Evolutionary conservation across 1,284 basidiomycete genomes (phyloP).

Genomic region (Porodaedalea pini): DNA sequence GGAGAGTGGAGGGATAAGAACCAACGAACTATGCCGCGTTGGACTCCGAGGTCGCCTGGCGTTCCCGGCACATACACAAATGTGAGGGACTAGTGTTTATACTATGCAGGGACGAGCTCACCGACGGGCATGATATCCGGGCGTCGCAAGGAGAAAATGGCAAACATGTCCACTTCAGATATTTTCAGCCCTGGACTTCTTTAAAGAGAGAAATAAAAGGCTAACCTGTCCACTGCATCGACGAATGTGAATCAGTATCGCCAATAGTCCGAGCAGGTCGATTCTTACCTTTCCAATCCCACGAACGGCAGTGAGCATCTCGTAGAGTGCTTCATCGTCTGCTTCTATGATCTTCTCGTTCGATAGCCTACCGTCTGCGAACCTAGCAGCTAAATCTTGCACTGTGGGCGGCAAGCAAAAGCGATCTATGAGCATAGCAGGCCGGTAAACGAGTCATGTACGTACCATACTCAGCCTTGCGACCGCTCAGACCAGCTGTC

Average conservation of each 20-base stretch:
- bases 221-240: constrained; percentile 37
- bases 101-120: constrained; percentile 31
- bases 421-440: neutral
- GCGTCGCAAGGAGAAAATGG: constrained; percentile 80
- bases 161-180: constrained; percentile 79
- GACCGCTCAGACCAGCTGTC: constrained; percentile 69
- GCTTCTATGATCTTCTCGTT: constrained; percentile 67
- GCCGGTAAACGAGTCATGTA: neutral
- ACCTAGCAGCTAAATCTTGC: constrained; percentile 71
- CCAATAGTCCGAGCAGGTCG: neutral
- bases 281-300: constrained; percentile 67
- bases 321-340: constrained; percentile 69
- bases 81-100: neutral
- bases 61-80: neutral
- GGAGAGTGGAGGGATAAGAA: constrained; percentile 63
- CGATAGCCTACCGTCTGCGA: constrained; percentile 73
- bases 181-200: neutral
- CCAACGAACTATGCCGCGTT: constrained; percentile 77
- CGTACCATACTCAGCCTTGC: constrained; percentile 85
- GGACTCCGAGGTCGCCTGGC: constrained; percentile 76
- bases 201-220: constrained; percentile 5
- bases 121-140: constrained; percentile 80
- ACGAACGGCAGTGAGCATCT: constrained; percentile 73
- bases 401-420: constrained; percentile 46
- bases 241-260: neutral